phyloP scores from a whole-genome alignment of 441 rosid genomes.

The Adansonia rubrostipa region DNA sequence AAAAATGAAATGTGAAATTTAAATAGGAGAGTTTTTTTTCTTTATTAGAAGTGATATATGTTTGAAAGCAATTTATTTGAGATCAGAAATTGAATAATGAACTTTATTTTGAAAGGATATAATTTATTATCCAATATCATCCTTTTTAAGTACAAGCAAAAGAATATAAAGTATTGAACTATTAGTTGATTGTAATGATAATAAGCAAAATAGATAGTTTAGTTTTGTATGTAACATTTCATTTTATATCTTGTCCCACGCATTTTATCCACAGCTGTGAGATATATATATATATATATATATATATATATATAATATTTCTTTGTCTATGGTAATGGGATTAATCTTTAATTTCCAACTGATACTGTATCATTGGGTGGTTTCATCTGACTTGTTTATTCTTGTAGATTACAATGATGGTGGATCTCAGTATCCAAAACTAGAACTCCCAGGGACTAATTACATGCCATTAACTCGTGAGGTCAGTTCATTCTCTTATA shows the following conservation, averaged over 20 bases:
- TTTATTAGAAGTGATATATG: background rate
- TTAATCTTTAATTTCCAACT: background rate
- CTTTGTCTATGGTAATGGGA: background rate
- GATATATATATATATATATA: background rate
- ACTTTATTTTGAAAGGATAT: background rate
- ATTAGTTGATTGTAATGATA: background rate
- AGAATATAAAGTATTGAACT: conserved; percentile 2
- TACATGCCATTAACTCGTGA: conserved; percentile 65
- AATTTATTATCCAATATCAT: background rate
- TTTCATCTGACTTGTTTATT: conserved; percentile 28
- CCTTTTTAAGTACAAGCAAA: background rate
- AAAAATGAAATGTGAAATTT: background rate
- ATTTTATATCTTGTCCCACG: background rate
- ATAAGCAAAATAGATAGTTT: background rate
- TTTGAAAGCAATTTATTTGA: background rate
- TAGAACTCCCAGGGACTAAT: conserved; percentile 74
- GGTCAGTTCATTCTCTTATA: conserved; percentile 45
- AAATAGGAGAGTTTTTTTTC: background rate
- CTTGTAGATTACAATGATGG: conserved; percentile 62
- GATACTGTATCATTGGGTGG: conserved; percentile 11
- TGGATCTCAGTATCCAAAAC: conserved; percentile 75
- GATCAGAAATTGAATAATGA: background rate
- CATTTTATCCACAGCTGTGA: background rate
- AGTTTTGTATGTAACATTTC: background rate
- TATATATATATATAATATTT: background rate